These are phyloP conservation scores for Fusarium nygamai DNA, from an alignment of 2,329 filamentous ascomycete species.

Conservation along the genomic window DNA sequence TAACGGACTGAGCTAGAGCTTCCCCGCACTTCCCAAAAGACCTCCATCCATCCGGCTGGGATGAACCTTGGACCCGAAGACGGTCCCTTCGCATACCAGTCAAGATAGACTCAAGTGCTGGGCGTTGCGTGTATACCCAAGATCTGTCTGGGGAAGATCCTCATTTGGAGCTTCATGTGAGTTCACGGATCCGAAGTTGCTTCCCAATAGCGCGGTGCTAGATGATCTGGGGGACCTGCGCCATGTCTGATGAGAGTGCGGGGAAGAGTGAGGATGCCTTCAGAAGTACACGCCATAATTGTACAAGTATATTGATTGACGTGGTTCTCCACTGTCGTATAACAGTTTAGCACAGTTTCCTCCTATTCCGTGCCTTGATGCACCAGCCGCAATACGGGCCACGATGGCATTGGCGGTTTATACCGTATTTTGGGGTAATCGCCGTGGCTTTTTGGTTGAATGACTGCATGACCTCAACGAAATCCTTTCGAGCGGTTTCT, in stretches of 20 bases:
- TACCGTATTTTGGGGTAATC: constrained; percentile 29
- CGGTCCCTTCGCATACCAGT: constrained; percentile 26
- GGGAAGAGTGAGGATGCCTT: constrained; percentile 27
- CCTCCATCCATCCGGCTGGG: constrained; percentile 42
- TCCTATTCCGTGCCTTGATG: neutral
- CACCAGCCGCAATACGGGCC: neutral
- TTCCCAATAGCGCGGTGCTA: constrained; percentile 31
- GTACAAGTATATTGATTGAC: neutral
- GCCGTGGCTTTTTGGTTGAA: neutral
- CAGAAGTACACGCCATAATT: constrained; percentile 6
- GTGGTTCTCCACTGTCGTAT: constrained; percentile 15
- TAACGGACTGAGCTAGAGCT: constrained; percentile 18
- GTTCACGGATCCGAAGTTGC: constrained; percentile 38
- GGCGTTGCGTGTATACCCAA: constrained; percentile 16
- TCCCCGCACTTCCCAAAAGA: constrained; percentile 40
- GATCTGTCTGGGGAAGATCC: constrained; percentile 27
- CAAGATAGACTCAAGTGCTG: constrained; percentile 14
- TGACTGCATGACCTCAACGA: constrained; percentile 11
- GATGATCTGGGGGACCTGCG: constrained; percentile 28
- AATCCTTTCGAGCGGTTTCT: constrained; percentile 44
- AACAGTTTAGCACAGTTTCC: neutral
- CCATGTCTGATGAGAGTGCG: constrained; percentile 26
- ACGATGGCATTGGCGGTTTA: neutral
- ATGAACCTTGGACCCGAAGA: constrained; percentile 34
- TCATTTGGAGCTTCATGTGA: constrained; percentile 25